Conservation (phyloP, 805 yeast species). For the Isabelozyma gotoi region DNA sequence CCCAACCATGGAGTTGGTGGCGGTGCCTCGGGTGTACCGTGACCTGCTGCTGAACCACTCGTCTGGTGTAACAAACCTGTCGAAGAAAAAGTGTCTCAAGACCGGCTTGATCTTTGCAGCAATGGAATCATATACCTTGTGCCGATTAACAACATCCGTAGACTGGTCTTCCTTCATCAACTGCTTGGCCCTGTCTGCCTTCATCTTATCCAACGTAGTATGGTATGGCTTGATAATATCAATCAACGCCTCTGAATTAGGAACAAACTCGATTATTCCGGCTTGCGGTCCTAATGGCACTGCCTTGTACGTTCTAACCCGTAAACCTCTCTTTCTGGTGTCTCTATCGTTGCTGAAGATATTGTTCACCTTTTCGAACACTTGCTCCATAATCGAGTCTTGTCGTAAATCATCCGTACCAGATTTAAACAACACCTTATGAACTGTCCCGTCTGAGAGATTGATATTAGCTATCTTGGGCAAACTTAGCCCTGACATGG, state of each 20-base stretch:
- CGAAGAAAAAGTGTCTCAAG: conserved; percentile 68
- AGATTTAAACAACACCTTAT: conserved; percentile 70
- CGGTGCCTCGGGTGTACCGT: conserved; percentile 73
- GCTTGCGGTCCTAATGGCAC: conserved; percentile 84
- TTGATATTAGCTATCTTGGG: conserved; percentile 73
- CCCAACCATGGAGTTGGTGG: conserved; percentile 84
- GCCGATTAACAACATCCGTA: conserved; percentile 41
- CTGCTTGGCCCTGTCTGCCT: conserved; percentile 58
- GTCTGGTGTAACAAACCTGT: conserved; percentile 63
- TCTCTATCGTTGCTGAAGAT: conserved; percentile 57
- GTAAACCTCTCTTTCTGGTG: conserved; percentile 55
- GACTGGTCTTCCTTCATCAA: conserved; percentile 60
- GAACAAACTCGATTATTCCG: conserved; percentile 89
- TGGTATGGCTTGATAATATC: conserved; percentile 72
- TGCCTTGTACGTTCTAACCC: conserved; percentile 82
- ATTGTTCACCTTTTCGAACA: conserved; percentile 79
- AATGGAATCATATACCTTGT: conserved; percentile 48
- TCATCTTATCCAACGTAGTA: conserved; percentile 40
- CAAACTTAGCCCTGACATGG: conserved; percentile 79
- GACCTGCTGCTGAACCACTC: conserved; percentile 71
- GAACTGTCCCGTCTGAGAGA: conserved; percentile 57
- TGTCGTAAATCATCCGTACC: conserved; percentile 92
- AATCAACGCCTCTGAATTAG: conserved; percentile 67
- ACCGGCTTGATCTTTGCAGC: conserved; percentile 59
- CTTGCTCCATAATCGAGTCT: conserved; percentile 97